Conservation (phyloP, 331 rosid species). For the Ulmus americana region DNA sequence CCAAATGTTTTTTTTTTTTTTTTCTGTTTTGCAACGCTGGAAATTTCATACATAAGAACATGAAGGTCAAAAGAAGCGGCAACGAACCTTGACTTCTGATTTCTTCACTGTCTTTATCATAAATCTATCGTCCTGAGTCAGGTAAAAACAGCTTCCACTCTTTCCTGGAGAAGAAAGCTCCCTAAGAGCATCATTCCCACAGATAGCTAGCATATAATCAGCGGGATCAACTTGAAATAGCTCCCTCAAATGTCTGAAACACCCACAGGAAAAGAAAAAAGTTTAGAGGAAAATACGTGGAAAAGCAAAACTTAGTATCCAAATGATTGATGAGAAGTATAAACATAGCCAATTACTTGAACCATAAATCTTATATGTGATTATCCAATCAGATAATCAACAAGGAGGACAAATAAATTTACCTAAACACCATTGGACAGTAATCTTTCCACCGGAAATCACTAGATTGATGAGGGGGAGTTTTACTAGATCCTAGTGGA, state of each 20-base stretch:
- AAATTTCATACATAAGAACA: background rate
- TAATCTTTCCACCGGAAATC: slow-evolving; percentile 98
- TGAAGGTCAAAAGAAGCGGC: slow-evolving; percentile 17
- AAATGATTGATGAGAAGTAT: background rate
- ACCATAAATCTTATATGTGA: background rate
- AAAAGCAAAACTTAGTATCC: background rate
- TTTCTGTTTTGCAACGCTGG: background rate
- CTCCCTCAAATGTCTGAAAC: slow-evolving; percentile 74
- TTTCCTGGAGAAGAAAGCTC: slow-evolving; percentile 98
- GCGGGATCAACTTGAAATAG: slow-evolving; percentile 87
- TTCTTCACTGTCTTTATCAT: slow-evolving; percentile 97
- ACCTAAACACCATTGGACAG: slow-evolving; percentile 93
- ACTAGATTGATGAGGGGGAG: slow-evolving; percentile 77
- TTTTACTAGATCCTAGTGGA: slow-evolving; percentile 70
- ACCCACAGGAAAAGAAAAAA: background rate
- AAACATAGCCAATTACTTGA: background rate
- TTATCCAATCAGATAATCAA: background rate
- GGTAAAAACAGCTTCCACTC: slow-evolving; percentile 87
- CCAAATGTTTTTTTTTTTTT: background rate
- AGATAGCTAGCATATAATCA: slow-evolving; percentile 93
- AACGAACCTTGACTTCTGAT: slow-evolving; percentile 89
- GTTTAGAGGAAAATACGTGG: too few species aligned
- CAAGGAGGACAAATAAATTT: background rate
- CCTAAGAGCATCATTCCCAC: slow-evolving; percentile 89
- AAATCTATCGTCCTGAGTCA: slow-evolving; percentile 93